Base-by-base conservation (phyloP, 225 moss, liverwort and hornwort genomes). In the Neckera pumila region DNA sequence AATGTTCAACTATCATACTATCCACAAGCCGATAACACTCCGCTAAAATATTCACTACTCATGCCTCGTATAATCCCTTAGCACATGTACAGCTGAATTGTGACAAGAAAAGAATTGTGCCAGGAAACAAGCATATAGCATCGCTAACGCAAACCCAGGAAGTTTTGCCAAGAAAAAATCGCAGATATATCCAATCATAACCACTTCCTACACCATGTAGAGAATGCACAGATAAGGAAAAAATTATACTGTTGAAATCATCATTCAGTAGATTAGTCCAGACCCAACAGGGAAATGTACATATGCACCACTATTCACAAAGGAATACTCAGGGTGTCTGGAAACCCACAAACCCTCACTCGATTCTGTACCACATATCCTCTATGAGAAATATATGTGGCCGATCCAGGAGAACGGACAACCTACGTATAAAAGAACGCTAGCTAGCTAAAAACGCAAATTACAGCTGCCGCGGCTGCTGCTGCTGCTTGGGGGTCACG, bases 331-430 rank as follows among this genome's bases (percentile, higher is more conserved):
- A 11, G 9, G 6, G 3, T 17, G 11, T 12, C 51, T 38, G 6
- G 6, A 47, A 33, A 17, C 17, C 11, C 4, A 23, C n/a, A 0
- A 56, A 11, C 2, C 64, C 3, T 85, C 36, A 27, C 36, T 36
- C 74, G 1, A 3, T 30, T 5, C 47, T 33, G 11, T 10, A 17
- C n/a, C 12, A 27, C 3, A 11, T 12, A 27, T 33, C 13, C 42
- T 42, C 23, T 12, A 10, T 11, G 5, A 1, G 1, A 28, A 21
- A 62, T 1, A 0, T 31, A 14, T 10, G 1, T 6, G 4, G 2
- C 65, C 25, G 5, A 28, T 19, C 59, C 14, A 7, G 0, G 2
- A 43, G 1, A 14, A 19, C 7, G 7, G 1, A 17, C 38, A 57
- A n/a, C 1, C 26, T 17, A 57, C 6, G 27, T 2, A 57, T 7